Conservation (phyloP, 495 filamentous ascomycete species). For the Penicillium tannophilum region DNA sequence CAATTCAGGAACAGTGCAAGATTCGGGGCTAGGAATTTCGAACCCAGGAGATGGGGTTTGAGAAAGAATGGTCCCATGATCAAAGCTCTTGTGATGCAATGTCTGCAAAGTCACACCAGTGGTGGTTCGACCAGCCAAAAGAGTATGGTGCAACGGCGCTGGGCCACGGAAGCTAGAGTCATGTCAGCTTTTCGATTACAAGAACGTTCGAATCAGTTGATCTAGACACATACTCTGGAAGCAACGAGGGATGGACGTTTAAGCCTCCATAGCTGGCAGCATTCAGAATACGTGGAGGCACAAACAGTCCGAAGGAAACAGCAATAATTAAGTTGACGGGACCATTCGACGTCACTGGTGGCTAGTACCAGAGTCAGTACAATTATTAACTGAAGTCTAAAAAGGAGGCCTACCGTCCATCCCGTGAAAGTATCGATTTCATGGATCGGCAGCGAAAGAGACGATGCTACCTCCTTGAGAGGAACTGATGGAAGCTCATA, state of each 20-base stretch:
- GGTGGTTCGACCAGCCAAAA: slow-evolving; percentile 55
- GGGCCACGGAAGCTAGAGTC: slow-evolving; percentile 64
- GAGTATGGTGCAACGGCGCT: slow-evolving; percentile 79
- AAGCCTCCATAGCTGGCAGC: slow-evolving; percentile 77
- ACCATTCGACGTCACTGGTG: slow-evolving; percentile 52
- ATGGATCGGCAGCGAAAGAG: slow-evolving; percentile 68
- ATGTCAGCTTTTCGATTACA: slow-evolving; percentile 2
- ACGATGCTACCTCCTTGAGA: slow-evolving; percentile 64
- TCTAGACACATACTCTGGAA: slow-evolving; percentile 67
- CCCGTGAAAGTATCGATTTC: slow-evolving; percentile 75
- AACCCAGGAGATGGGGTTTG: slow-evolving; percentile 63
- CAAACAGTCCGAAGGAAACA: slow-evolving; percentile 92
- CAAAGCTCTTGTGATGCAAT: slow-evolving; percentile 71
- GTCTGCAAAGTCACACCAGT: slow-evolving; percentile 86
- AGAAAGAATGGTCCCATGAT: slow-evolving; percentile 71
- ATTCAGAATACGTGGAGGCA: slow-evolving; percentile 74
- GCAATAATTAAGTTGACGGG: slow-evolving; percentile 83
- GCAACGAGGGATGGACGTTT: slow-evolving; percentile 92
- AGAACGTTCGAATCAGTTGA: not conserved
- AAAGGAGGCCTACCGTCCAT: slow-evolving; percentile 63
- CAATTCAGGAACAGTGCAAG: slow-evolving; percentile 46
- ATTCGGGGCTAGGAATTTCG: slow-evolving; percentile 45
- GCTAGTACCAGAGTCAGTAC: slow-evolving; percentile 43
- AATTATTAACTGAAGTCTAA: not conserved
- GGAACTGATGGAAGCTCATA: slow-evolving; percentile 59